phyloP scores from a whole-genome alignment of 805 yeast species.

The Candida endomychidarum region DNA sequence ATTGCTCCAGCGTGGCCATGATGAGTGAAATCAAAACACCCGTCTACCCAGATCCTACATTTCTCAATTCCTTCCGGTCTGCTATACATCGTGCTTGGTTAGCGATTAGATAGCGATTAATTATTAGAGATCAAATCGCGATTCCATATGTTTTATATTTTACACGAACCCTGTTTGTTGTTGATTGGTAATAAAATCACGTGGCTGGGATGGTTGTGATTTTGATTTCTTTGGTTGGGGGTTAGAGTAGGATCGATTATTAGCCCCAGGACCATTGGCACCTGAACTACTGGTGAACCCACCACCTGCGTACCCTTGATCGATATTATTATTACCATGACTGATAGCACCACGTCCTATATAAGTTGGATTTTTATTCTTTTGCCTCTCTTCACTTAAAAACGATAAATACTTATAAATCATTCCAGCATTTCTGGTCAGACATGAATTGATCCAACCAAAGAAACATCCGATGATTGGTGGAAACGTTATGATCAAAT shows the following conservation, averaged over 20 bases:
- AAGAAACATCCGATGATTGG: slow-evolving; percentile 80
- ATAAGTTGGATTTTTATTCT: slow-evolving; percentile 20
- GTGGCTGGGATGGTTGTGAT: background rate
- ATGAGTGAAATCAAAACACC: slow-evolving; percentile 97
- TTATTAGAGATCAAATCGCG: no score
- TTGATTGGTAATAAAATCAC: slow-evolving; percentile 14
- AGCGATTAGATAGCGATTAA: background rate
- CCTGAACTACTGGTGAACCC: no score
- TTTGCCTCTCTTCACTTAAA: slow-evolving; percentile 20
- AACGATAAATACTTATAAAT: slow-evolving; percentile 45
- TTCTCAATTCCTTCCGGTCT: slow-evolving; percentile 44
- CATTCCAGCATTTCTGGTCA: slow-evolving; percentile 85
- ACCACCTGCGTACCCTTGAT: no score
- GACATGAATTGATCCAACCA: slow-evolving; percentile 80
- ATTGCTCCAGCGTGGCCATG: slow-evolving; percentile 98
- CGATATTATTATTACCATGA: slow-evolving; percentile 5
- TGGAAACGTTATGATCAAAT: slow-evolving; percentile 70
- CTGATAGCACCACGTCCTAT: slow-evolving; percentile 19
- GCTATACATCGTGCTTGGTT: no score
- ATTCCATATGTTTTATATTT: background rate
- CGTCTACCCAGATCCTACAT: slow-evolving; percentile 87
- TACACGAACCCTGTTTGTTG: slow-evolving; percentile 21
- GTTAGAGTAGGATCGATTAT: slow-evolving; percentile 9
- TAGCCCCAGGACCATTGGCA: slow-evolving; percentile 5
- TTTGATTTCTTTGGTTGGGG: slow-evolving; percentile 9